A percentile compares a stretch with the other conserved stretches of the same genome.
These are phyloP conservation scores for Penicillium lividum DNA, from an alignment of 495 filamentous ascomycete species.

Conservation along the genomic window DNA sequence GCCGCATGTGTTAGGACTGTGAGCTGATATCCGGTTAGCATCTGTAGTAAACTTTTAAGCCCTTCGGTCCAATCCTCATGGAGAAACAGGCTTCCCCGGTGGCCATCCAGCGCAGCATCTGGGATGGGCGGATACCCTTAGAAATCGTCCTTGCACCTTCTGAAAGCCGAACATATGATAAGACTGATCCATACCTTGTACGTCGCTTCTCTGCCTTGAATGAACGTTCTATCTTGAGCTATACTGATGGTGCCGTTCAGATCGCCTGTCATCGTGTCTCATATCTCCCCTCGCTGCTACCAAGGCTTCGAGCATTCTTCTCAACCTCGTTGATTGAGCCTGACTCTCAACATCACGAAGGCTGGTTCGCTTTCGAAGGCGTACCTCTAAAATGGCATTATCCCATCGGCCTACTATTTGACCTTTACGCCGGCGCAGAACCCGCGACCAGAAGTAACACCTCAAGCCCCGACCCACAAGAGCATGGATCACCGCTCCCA, in stretches of 20 bases:
- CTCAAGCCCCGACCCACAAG: conserved; percentile 29
- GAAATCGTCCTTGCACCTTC: conserved; percentile 53
- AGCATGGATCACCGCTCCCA: conserved; percentile 50
- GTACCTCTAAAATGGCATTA: conserved; percentile 89
- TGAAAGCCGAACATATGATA: conserved; percentile 55
- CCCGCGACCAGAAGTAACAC: conserved; percentile 44
- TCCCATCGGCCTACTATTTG: conserved; percentile 82
- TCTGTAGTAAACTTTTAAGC: background rate
- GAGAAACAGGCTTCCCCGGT: conserved; percentile 27
- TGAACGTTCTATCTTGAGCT: background rate
- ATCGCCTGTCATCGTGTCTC: conserved; percentile 55
- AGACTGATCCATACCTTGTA: conserved; percentile 58
- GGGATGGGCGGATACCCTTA: conserved; percentile 53
- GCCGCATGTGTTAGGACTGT: background rate
- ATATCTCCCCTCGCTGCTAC: conserved; percentile 73
- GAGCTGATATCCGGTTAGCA: background rate
- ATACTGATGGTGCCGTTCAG: conserved; percentile 26
- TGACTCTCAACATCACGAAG: conserved; percentile 54
- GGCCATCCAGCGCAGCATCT: conserved; percentile 49
- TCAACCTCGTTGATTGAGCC: conserved; percentile 67
- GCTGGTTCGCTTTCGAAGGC: conserved; percentile 71
- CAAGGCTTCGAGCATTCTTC: conserved; percentile 80
- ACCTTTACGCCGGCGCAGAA: conserved; percentile 74
- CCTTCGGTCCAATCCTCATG: conserved; percentile 11
- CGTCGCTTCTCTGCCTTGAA: background rate